phyloP scores from a whole-genome alignment of 2,329 filamentous ascomycete species.

The Celoporthe dispersa region DNA sequence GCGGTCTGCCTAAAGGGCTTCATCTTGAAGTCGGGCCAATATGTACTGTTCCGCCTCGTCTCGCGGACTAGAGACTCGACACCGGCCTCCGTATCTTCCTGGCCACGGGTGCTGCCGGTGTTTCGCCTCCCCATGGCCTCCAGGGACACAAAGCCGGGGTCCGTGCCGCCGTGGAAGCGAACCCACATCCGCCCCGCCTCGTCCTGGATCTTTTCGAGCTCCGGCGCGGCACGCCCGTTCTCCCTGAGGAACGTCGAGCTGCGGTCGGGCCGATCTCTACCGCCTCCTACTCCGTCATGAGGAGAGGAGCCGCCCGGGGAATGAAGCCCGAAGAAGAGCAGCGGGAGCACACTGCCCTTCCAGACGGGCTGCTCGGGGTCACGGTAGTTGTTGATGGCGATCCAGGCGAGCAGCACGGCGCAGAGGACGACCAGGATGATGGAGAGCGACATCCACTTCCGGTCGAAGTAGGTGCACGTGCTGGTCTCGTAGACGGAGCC shows the following conservation, averaged over 20 bases:
- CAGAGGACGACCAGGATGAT: constrained; percentile 25
- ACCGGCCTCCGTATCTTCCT: too few relatives aligned
- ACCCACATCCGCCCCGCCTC: constrained; percentile 28
- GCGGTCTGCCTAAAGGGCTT: too few relatives aligned
- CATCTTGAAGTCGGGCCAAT: too few relatives aligned
- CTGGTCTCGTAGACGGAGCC: constrained; percentile 26
- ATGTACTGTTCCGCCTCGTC: too few relatives aligned
- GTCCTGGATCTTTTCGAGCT: constrained; percentile 22
- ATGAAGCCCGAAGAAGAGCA: constrained; percentile 30
- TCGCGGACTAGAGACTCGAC: too few relatives aligned
- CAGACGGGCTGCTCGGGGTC: constrained; percentile 32
- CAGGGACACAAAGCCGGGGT: constrained; percentile 21
- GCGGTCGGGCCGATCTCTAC: neutral
- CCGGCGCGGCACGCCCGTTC: constrained; percentile 23
- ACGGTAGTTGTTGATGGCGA: constrained; percentile 27
- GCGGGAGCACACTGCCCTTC: constrained; percentile 28
- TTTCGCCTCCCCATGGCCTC: constrained; percentile 5
- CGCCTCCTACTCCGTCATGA: too few relatives aligned
- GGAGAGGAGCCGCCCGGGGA: neutral
- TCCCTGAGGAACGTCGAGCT: constrained; percentile 9
- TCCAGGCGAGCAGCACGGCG: constrained; percentile 28
- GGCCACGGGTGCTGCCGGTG: too few relatives aligned
- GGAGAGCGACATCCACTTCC: constrained; percentile 30
- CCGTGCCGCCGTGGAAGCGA: constrained; percentile 25
- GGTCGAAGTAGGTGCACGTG: constrained; percentile 29